phyloP scores from a whole-genome alignment of 352 stramenopile genomes.

The Pythium aristosporum region DNA sequence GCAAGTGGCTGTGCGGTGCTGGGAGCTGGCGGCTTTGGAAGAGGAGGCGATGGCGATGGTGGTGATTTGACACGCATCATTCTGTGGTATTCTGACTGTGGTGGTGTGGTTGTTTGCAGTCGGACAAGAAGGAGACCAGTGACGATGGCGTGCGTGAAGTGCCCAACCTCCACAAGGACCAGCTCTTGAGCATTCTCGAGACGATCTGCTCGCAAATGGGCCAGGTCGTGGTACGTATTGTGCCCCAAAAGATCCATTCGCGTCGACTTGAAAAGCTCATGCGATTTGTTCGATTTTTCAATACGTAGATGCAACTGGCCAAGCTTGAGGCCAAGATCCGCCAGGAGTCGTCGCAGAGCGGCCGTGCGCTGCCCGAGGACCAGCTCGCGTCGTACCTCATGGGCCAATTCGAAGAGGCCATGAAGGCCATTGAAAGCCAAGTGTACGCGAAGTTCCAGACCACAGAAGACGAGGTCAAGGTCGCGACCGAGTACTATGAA shows the following conservation, averaged over 20 bases:
- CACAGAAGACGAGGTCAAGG: slow-evolving; percentile 85
- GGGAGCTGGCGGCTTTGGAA: not conserved
- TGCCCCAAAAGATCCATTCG: too few relatives aligned
- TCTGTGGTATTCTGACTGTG: not conserved
- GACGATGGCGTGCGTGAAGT: slow-evolving; percentile 68
- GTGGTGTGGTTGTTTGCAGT: slow-evolving; percentile 22
- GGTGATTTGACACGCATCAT: not conserved
- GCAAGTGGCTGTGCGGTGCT: not conserved
- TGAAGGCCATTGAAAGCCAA: slow-evolving; percentile 89
- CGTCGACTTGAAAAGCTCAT: too few relatives aligned
- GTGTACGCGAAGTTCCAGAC: slow-evolving; percentile 89
- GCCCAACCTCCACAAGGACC: slow-evolving; percentile 85
- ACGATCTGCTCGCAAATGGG: slow-evolving; percentile 89
- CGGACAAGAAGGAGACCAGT: slow-evolving; percentile 56
- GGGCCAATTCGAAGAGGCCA: slow-evolving; percentile 88
- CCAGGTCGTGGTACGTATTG: slow-evolving; percentile 74
- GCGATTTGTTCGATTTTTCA: not conserved
- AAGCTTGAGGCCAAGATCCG: slow-evolving; percentile 88
- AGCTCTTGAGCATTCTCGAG: slow-evolving; percentile 84
- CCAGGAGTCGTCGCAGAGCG: slow-evolving; percentile 85
- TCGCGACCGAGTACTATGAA: slow-evolving; percentile 87
- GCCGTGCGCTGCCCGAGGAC: slow-evolving; percentile 76
- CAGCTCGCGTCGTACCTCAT: slow-evolving; percentile 87
- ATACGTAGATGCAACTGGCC: slow-evolving; percentile 74
- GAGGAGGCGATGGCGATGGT: not conserved